A percentile compares a stretch with the other conserved stretches of the same genome.
Conservation (phyloP, 495 filamentous ascomycete species). For the Lasiosphaeria miniovina region DNA sequence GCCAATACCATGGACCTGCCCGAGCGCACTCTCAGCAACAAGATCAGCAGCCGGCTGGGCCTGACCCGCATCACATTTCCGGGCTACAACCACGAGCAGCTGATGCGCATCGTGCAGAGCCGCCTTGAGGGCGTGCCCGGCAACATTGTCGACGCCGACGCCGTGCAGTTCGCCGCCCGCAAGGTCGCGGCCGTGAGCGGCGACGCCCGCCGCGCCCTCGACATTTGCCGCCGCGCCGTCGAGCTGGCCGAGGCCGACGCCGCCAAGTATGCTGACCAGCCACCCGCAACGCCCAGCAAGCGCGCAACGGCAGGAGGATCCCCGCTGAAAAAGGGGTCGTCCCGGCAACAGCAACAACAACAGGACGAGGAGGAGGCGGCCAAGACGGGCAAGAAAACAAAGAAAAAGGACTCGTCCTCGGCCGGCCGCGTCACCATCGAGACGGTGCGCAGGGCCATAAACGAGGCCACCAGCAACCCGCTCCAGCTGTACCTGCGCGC, state of each 20-base stretch:
- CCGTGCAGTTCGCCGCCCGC: constrained; percentile 90
- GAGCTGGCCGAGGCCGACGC: constrained; percentile 85
- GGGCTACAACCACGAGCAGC: constrained; percentile 92
- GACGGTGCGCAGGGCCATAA: constrained; percentile 89
- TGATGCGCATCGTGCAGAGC: constrained; percentile 96
- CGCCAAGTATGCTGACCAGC: constrained; percentile 19
- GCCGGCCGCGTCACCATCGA: constrained; percentile 76
- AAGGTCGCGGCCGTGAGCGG: constrained; percentile 97
- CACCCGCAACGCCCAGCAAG: constrained; percentile 27
- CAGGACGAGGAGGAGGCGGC: constrained; percentile 14
- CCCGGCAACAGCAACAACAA: no score
- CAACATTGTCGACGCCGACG: constrained; percentile 87
- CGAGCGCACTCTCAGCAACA: constrained; percentile 94
- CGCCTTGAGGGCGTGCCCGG: constrained; percentile 83
- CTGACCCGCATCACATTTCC: constrained; percentile 93
- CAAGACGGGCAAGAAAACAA: constrained; percentile 9
- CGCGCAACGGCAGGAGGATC: background rate
- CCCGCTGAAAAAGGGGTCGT: background rate
- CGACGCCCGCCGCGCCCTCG: constrained; percentile 86
- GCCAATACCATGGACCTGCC: constrained; percentile 99
- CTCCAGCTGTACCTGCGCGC: constrained; percentile 81
- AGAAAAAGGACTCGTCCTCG: constrained; percentile 23
- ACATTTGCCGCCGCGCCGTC: constrained; percentile 93
- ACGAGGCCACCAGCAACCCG: constrained; percentile 88
- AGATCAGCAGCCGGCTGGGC: constrained; percentile 90